Base-by-base conservation (phyloP, 2,329 filamentous ascomycete genomes). In the Fusarium sp. region DNA sequence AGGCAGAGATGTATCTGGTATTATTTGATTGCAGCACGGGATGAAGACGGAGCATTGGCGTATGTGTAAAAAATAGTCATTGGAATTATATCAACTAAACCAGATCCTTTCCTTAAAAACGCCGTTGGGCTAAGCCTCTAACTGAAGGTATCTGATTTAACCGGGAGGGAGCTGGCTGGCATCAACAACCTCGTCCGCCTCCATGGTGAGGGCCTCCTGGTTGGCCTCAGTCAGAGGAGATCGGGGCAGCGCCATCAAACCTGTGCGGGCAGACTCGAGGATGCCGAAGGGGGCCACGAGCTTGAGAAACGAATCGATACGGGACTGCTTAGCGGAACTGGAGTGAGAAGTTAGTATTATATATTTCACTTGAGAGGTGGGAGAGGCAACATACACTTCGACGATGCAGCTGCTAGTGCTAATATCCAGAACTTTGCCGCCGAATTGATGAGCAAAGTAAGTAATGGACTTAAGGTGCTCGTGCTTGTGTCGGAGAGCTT, bases 371-470 rank as follows among this genome's bases (percentile, higher is more conserved):
- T n/a, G 44, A 6, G 6, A 16, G 24, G 40, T 42, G 25, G 29
- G 18, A 54, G 56, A 12, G 4, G 25, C 14, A 30, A 88, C 92
- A 87, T 88, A 95, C 93, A 99, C 82, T 83, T 99, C 96, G 65
- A 99, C 94, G 80, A 98, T 98, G 83, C 96, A 98, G 84, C 97
- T 98, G 83, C 93, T 98, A 56, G 93, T 98, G 85, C 94, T 97
- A 76, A 99, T 98, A 81, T 99, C 96, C 75, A 99, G 82, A 27
- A 99, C 93, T 84, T 99, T 99, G 71, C 96, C 96, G 61, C 94
- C 94, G 77, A 99, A 99, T 78, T 99, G 96, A 83, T 99, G 96
- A 20, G 95, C 91, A 79, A 99, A 90, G 82, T 97, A 96, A 60
- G 96, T 99, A 77, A 99, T 97, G 61, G 92, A 94, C 84, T 95